phyloP scores from a whole-genome alignment of 2,329 filamentous ascomycete genomes.

The Byssochlamys sp. region DNA sequence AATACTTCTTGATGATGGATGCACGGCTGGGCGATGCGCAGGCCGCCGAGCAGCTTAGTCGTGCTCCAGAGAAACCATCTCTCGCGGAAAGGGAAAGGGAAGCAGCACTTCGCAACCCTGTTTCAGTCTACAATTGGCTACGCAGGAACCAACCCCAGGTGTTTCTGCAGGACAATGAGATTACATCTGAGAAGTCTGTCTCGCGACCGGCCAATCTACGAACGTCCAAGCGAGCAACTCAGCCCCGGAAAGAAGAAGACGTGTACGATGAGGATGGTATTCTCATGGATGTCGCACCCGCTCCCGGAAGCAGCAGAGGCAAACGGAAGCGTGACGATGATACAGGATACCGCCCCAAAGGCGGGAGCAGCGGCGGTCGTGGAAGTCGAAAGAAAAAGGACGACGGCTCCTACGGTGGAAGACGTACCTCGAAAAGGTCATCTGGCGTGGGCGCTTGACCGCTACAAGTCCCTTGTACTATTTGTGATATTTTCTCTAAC shows the following conservation, averaged over 20 bases:
- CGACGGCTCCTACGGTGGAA: constrained; percentile 23
- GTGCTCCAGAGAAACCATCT: constrained; percentile 24
- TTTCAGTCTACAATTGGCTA: constrained; percentile 93
- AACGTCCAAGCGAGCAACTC: constrained; percentile 31
- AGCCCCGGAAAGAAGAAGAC: constrained; percentile 32
- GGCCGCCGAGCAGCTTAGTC: constrained; percentile 45
- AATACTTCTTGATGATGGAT: constrained; percentile 34
- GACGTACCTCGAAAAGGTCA: constrained; percentile 23
- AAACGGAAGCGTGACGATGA: constrained; percentile 43
- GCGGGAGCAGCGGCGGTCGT: constrained; percentile 30
- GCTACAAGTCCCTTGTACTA: background rate
- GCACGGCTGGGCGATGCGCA: constrained; percentile 30
- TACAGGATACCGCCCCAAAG: constrained; percentile 38
- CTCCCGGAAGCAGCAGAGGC: constrained; percentile 23
- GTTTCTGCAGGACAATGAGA: constrained; percentile 67
- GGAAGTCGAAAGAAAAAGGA: constrained; percentile 33
- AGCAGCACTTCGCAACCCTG: constrained; percentile 62
- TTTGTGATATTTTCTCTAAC: background rate
- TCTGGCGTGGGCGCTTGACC: constrained; percentile 15
- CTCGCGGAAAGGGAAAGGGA: constrained; percentile 48
- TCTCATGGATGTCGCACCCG: constrained; percentile 26
- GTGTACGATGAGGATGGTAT: constrained; percentile 36
- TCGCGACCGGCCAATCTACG: constrained; percentile 32
- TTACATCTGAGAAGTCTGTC: constrained; percentile 32
- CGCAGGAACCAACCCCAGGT: constrained; percentile 73